phyloP scores from a whole-genome alignment of 2,329 filamentous ascomycete genomes.

The Sphaerulina vaccinii region DNA sequence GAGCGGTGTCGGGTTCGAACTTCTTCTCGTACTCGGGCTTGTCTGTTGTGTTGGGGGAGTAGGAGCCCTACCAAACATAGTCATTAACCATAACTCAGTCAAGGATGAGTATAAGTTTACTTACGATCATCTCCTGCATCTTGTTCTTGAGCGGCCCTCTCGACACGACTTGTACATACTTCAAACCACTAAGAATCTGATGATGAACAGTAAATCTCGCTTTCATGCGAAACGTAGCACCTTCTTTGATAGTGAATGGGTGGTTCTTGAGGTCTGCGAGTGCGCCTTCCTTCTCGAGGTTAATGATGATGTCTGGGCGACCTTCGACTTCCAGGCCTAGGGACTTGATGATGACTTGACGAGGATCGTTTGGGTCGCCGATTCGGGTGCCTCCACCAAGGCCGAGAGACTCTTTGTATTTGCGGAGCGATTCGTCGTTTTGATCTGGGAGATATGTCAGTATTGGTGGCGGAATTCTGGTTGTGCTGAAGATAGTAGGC shows the following conservation, averaged over 20 bases:
- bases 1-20: constrained; percentile 89
- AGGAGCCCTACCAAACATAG: constrained; percentile 67
- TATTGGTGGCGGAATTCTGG: background rate
- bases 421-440: constrained; percentile 88
- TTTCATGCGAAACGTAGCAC: constrained; percentile 89
- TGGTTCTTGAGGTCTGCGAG: constrained; percentile 79
- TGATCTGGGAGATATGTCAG: constrained; percentile 48
- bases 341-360: constrained; percentile 89
- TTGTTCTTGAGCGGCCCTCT: constrained; percentile 85
- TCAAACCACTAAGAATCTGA: constrained; percentile 89
- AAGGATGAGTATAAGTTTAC: constrained; percentile 38
- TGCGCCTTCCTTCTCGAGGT: constrained; percentile 72
- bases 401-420: constrained; percentile 96
- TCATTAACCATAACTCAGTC: background rate
- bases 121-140: constrained; percentile 96
- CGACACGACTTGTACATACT: constrained; percentile 94
- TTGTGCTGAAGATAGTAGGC: background rate
- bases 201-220: constrained; percentile 94
- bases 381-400: constrained; percentile 62
- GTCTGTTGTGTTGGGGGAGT: constrained; percentile 86
- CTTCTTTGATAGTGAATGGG: constrained; percentile 98
- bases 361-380: constrained; percentile 66
- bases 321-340: constrained; percentile 83
- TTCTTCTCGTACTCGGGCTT: constrained; percentile 84
- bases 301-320: constrained; percentile 81